Evolutionary conservation across 1,139 yeast species (phyloP).

Genomic region (Williopsis jadinii): DNA sequence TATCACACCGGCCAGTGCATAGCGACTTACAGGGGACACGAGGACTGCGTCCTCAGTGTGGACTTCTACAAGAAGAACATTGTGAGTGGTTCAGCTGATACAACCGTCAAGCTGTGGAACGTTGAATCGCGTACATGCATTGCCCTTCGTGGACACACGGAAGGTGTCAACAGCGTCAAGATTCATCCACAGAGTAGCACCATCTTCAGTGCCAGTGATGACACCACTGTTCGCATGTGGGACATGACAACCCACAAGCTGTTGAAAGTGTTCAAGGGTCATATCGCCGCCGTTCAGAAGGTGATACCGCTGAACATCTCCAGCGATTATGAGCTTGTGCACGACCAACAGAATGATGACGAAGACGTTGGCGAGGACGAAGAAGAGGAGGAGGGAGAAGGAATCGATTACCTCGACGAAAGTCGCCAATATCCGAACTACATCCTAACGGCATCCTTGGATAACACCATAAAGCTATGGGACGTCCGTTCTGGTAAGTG

Average conservation of each 20-base stretch:
- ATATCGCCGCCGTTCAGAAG: slow-evolving; percentile 80
- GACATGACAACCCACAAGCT: slow-evolving; percentile 77
- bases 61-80: slow-evolving; percentile 65
- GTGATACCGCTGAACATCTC: slow-evolving; percentile 72
- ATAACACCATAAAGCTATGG: slow-evolving; percentile 93
- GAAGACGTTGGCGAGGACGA: slow-evolving; percentile 15
- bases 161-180: slow-evolving; percentile 86
- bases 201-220: slow-evolving; percentile 85
- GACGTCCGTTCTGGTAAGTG: slow-evolving; percentile 82
- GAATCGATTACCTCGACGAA: slow-evolving; percentile 21
- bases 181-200: slow-evolving; percentile 75
- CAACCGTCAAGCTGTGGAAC: slow-evolving; percentile 92
- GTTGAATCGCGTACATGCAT: slow-evolving; percentile 89
- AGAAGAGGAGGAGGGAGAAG: slow-evolving; percentile 16
- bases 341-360: slow-evolving; percentile 27
- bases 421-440: slow-evolving; percentile 59
- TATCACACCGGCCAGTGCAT: slow-evolving; percentile 91
- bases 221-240: slow-evolving; percentile 93
- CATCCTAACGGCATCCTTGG: slow-evolving; percentile 79
- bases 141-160: slow-evolving; percentile 88
- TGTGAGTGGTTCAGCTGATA: slow-evolving; percentile 91
- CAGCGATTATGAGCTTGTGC: slow-evolving; percentile 29
- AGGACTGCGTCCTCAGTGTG: slow-evolving; percentile 76
- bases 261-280: slow-evolving; percentile 57
- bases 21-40: slow-evolving; percentile 89